Evolutionary conservation across 805 yeast species (phyloP).

Genomic region (Schizosaccharomyces japonicus): DNA sequence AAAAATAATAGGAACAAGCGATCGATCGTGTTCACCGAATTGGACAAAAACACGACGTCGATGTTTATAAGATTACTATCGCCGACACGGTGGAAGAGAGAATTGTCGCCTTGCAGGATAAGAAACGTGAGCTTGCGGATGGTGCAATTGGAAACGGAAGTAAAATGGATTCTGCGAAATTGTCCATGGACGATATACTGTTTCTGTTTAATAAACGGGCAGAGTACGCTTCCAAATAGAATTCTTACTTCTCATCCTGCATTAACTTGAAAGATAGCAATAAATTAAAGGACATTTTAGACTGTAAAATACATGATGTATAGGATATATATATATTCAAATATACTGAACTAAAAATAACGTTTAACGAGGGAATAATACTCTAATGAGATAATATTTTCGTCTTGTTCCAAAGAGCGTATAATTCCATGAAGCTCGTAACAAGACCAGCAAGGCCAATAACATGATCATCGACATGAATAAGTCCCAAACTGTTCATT

Average conservation of each 20-base stretch:
- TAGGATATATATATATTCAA: no score
- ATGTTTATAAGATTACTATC: constrained; percentile 22
- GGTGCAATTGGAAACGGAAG: constrained; percentile 52
- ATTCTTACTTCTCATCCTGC: no score
- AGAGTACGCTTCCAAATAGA: no score
- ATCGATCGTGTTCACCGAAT: constrained; percentile 28
- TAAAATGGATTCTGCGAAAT: constrained; percentile 10
- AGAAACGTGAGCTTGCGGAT: constrained; percentile 56
- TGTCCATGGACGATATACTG: constrained; percentile 13
- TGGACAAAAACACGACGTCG: constrained; percentile 24
- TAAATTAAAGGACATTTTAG: no score
- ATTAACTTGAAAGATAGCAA: no score
- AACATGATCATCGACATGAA: no score
- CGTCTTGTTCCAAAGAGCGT: constrained; percentile 11
- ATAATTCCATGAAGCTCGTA: constrained; percentile 54
- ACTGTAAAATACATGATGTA: no score
- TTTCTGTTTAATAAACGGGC: constrained; percentile 11
- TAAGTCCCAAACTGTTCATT: no score
- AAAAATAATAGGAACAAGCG: no score
- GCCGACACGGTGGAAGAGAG: constrained; percentile 27
- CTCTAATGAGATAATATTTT: no score
- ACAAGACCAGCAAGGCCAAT: constrained; percentile 67
- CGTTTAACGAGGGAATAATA: no score
- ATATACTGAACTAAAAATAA: no score
- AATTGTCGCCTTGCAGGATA: constrained; percentile 53